phyloP scores from a whole-genome alignment of 148 eudicot species.

The Fagopyrum homotropicum region DNA sequence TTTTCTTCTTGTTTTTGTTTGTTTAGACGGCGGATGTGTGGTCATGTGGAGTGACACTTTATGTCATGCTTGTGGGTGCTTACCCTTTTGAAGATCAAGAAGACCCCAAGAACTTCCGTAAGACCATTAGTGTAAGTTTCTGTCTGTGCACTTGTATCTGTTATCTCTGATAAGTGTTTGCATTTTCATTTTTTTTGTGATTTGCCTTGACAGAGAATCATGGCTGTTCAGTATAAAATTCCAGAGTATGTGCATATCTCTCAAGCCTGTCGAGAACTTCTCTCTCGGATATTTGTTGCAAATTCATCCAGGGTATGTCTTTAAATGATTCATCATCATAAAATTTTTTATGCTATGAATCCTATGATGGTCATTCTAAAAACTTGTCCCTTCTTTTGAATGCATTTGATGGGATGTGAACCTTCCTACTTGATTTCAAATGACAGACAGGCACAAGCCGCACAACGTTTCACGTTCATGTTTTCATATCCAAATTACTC shows the following conservation, averaged over 20 bases:
- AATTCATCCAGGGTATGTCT: conserved; percentile 65
- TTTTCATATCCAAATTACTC: no score
- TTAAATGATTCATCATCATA: background rate
- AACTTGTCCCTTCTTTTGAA: background rate
- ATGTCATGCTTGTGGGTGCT: conserved; percentile 50
- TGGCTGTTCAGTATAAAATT: conserved; percentile 83
- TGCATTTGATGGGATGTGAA: background rate
- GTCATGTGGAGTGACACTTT: conserved; percentile 50
- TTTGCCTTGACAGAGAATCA: no score
- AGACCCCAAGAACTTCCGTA: conserved; percentile 55
- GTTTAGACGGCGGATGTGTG: conserved; percentile 39
- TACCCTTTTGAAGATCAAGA: conserved; percentile 47
- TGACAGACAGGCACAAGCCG: background rate
- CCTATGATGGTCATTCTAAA: background rate
- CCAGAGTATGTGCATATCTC: conserved; percentile 93
- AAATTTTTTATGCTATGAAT: background rate
- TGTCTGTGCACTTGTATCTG: background rate
- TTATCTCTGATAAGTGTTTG: background rate
- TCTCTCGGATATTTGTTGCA: conserved; percentile 79
- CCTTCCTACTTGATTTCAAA: background rate
- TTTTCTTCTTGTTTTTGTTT: conserved; percentile 44
- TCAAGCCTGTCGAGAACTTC: conserved; percentile 76
- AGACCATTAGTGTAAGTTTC: conserved; percentile 62
- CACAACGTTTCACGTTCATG: background rate
- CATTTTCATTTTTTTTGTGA: background rate